Percentiles rank a stretch among this genome's conserved stretches.
These are phyloP conservation scores for Penicillium cinerascens DNA, from an alignment of 495 filamentous ascomycete species.

Conservation along the genomic window DNA sequence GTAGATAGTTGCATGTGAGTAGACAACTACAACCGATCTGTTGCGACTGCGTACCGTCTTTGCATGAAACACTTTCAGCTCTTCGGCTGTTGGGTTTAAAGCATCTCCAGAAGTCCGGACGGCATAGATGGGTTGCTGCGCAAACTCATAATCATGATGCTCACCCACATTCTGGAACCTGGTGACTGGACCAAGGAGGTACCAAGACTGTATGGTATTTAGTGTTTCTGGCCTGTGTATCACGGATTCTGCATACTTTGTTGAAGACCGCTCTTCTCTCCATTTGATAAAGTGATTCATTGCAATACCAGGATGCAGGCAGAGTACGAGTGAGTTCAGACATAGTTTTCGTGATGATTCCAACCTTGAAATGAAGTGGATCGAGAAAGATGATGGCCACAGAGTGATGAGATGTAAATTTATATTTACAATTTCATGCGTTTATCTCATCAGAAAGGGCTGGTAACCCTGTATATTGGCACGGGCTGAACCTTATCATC, in stretches of 20 bases:
- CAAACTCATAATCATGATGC: conserved; percentile 52
- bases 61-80: conserved; percentile 43
- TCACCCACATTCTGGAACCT: conserved; percentile 46
- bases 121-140: conserved; percentile 48
- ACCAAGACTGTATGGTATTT: conserved; percentile 49
- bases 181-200: conserved; percentile 59
- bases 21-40: background rate
- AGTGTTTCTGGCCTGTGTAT: background rate
- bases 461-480: conserved; percentile 5
- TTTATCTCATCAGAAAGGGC: background rate
- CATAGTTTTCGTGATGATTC: conserved; percentile 20
- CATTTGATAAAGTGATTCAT: conserved; percentile 43
- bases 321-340: conserved; percentile 38
- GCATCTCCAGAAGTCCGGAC: conserved; percentile 34
- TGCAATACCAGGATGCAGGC: conserved; percentile 46
- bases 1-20: background rate
- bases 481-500: conserved; percentile 10
- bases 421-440: background rate
- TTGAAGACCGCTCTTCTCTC: conserved; percentile 54
- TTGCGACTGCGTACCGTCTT: conserved; percentile 24
- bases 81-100: conserved; percentile 26
- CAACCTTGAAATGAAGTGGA: background rate
- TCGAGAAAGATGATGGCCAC: background rate
- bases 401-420: background rate
- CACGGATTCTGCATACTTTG: conserved; percentile 31